Conservation (phyloP, 805 yeast genomes). For the Metschnikowia colocasiae region DNA sequence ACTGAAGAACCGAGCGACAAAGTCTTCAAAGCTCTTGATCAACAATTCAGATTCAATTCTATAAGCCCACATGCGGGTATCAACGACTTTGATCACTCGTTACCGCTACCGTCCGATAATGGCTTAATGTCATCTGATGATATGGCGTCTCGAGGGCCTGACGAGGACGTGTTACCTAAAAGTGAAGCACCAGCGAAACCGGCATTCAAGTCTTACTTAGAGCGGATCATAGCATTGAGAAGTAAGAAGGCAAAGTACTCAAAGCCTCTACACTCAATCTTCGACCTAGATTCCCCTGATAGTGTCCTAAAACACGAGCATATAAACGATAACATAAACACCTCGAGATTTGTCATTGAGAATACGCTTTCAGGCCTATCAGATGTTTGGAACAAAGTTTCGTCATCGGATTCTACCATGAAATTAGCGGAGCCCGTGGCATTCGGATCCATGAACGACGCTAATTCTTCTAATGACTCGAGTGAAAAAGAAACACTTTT, state of each 20-base stretch:
- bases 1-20: conserved; percentile 13
- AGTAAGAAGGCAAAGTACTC: conserved; percentile 5
- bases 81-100: conserved; percentile 25
- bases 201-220: conserved; percentile 28
- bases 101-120: conserved; percentile 26
- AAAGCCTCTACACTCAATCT: conserved; percentile 5
- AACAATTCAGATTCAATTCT: conserved; percentile 11
- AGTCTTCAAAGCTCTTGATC: conserved; percentile 12
- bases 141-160: conserved; percentile 10
- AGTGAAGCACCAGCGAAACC: conserved; percentile 7
- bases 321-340: conserved; percentile 8
- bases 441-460: conserved; percentile 11
- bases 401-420: not conserved
- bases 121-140: conserved; percentile 9
- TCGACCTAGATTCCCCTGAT: conserved; percentile 10
- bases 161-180: not conserved
- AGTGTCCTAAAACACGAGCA: not conserved
- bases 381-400: conserved; percentile 5
- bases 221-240: conserved; percentile 26
- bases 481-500: conserved; percentile 12
- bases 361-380: conserved; percentile 18
- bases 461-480: conserved; percentile 11
- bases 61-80: conserved; percentile 11
- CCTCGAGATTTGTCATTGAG: conserved; percentile 17
- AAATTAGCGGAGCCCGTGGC: conserved; percentile 18